Conservation (phyloP, 345 rosid genomes). For the Boechera retrofracta region DNA sequence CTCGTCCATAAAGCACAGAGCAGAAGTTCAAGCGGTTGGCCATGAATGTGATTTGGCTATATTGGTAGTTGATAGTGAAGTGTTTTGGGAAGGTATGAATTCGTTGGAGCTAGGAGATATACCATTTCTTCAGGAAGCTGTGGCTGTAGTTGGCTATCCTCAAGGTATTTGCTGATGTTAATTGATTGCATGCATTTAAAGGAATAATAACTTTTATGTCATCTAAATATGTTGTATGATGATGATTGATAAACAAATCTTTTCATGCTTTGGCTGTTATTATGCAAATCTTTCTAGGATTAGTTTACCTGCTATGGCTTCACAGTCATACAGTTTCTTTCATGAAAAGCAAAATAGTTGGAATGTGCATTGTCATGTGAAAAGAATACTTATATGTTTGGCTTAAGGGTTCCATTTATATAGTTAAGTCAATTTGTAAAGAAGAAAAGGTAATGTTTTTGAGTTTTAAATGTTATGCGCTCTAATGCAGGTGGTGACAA, state of each 20-base stretch:
- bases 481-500: conserved; percentile 78
- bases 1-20: conserved; percentile 70
- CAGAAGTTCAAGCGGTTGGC: conserved; percentile 72
- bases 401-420: background rate
- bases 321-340: conserved; percentile 4
- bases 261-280: conserved; percentile 1
- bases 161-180: conserved; percentile 57
- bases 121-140: conserved; percentile 75
- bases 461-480: conserved; percentile 54
- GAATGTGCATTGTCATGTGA: background rate
- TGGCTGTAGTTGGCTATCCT: conserved; percentile 92
- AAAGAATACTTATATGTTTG: background rate
- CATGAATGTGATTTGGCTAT: conserved; percentile 90
- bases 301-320: background rate
- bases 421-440: background rate
- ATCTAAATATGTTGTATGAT: background rate
- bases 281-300: background rate
- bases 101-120: conserved; percentile 78
- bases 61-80: conserved; percentile 68
- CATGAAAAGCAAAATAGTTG: background rate
- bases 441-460: background rate
- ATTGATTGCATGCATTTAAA: background rate
- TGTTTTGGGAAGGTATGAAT: conserved; percentile 58
- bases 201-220: background rate
- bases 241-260: background rate